Conservation (phyloP, 2,329 filamentous ascomycete genomes). For the Gliomastix tumulicola region DNA sequence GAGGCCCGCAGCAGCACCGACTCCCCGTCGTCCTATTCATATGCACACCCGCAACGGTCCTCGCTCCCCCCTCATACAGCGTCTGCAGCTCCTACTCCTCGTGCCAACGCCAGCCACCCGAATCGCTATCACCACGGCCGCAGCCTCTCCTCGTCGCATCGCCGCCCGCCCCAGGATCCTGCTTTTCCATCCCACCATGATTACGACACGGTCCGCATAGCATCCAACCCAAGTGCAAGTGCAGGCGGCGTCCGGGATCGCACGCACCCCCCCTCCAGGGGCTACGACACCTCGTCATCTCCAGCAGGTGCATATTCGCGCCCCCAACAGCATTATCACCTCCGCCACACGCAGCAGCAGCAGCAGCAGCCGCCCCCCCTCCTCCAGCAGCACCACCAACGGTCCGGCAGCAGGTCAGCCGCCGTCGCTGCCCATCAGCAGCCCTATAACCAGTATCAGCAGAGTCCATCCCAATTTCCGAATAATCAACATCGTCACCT, state of each 20-base stretch:
- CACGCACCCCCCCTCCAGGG: constrained; percentile 37
- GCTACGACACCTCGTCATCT: constrained; percentile 41
- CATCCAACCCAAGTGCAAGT: constrained; percentile 47
- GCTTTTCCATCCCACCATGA: constrained; percentile 61
- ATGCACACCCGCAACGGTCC: not conserved
- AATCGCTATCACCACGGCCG: constrained; percentile 2
- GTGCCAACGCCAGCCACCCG: not conserved
- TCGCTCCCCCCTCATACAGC: not conserved
- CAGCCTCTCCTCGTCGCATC: constrained; percentile 4
- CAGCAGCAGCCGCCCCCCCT: constrained; percentile 7
- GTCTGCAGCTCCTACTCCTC: constrained; percentile 1
- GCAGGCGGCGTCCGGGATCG: constrained; percentile 52
- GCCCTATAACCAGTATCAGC: too few species aligned
- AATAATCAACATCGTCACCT: not conserved
- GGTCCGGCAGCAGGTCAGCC: not conserved
- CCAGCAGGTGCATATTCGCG: constrained; percentile 25
- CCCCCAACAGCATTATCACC: constrained; percentile 18
- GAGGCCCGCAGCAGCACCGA: too few species aligned
- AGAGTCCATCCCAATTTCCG: too few species aligned
- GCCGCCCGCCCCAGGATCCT: too few species aligned
- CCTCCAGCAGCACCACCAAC: not conserved
- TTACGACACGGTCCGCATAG: constrained; percentile 65
- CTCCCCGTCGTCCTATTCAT: too few species aligned
- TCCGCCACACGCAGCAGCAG: constrained; percentile 19
- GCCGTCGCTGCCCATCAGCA: too few species aligned